A percentile compares a stretch with the other conserved stretches of the same genome.
Evolutionary conservation across 2,329 filamentous ascomycete species (phyloP).

Genomic region (Pseudogymnoascus sp.): DNA sequence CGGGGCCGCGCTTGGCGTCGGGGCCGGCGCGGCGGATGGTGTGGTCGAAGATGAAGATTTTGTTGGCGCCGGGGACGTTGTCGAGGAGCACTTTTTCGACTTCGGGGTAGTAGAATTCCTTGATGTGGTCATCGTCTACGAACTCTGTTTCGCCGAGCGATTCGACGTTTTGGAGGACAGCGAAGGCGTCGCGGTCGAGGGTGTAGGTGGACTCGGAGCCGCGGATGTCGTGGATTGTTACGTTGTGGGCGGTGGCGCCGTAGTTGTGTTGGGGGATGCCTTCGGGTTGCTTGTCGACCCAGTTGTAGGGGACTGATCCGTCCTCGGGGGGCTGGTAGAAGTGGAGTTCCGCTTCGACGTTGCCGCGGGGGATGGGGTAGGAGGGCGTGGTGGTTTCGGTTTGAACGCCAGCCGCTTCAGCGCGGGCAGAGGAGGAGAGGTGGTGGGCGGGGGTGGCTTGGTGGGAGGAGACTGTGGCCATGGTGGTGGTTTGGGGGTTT

Average conservation of each 20-base stretch:
- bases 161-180: conserved; percentile 49
- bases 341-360: conserved; percentile 39
- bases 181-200: conserved; percentile 69
- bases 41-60: conserved; percentile 76
- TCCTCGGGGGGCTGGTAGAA: conserved; percentile 49
- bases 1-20: conserved; percentile 55
- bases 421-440: conserved; percentile 23
- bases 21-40: conserved; percentile 64
- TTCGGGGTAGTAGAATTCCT: conserved; percentile 72
- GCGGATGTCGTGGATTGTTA: conserved; percentile 61
- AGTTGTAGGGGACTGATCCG: conserved; percentile 45
- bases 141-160: conserved; percentile 53
- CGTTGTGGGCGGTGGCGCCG: conserved; percentile 22
- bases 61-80: conserved; percentile 55
- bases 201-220: conserved; percentile 56
- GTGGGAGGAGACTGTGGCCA: conserved; percentile 32
- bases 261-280: conserved; percentile 24
- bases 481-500: conserved; percentile 19
- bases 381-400: conserved; percentile 8
- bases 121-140: conserved; percentile 59
- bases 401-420: conserved; percentile 18
- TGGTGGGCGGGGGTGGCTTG: conserved; percentile 35
- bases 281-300: conserved; percentile 35
- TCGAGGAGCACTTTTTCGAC: conserved; percentile 63
- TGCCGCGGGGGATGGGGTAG: conserved; percentile 38